Evolutionary conservation across 176 grass and related monocot species (phyloP), one percentile per base, ranked within the genome.

Genomic region (Leersia perrieri): DNA sequence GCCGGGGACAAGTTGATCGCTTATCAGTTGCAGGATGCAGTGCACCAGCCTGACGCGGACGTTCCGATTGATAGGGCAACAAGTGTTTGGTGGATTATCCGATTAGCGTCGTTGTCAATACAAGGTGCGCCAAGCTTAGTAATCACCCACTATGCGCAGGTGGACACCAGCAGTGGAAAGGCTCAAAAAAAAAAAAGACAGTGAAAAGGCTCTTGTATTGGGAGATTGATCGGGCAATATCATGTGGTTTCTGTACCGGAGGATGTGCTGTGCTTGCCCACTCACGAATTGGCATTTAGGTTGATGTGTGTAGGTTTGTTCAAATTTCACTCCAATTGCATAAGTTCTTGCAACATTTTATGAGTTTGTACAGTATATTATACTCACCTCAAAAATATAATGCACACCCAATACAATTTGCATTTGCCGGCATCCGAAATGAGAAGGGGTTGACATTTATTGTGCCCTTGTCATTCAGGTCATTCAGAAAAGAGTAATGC

Each of bases 61-160:
- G 77, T 25, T 30, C 36, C 7, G n/a, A 63, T 31, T 49, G 36
- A 70, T 18, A 78, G 23, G 74, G 30, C 83, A 71, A 63, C 25
- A 39, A 22, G 38, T 45, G 18, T 16, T 49, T 27, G 11, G 31
- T 51, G 63, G 64, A 69, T 38, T 18, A 14, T 33, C 23, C 51
- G 64, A 69, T 38, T 18, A 14, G 53, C 23, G 55, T 11, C 3
- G 15, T 10, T 76, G 18, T 53, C 33, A 1, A 14, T 7, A 14
- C 55, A 77, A 72, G 62, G 44, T 58, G n/a, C n/a, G n/a, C n/a
- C n/a, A n/a, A 60, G n/a, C 35, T 35, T 34, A 42, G 80, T 68
- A 68, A 68, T 60, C 45, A 49, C 68, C 75, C 87, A 84, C 69
- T 80, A 61, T 42, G 11, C 39, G 39, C 68, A 31, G 68, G 68